Evolutionary conservation across 2,329 filamentous ascomycete species (phyloP).

Genomic region (Fusarium papillatum): DNA sequence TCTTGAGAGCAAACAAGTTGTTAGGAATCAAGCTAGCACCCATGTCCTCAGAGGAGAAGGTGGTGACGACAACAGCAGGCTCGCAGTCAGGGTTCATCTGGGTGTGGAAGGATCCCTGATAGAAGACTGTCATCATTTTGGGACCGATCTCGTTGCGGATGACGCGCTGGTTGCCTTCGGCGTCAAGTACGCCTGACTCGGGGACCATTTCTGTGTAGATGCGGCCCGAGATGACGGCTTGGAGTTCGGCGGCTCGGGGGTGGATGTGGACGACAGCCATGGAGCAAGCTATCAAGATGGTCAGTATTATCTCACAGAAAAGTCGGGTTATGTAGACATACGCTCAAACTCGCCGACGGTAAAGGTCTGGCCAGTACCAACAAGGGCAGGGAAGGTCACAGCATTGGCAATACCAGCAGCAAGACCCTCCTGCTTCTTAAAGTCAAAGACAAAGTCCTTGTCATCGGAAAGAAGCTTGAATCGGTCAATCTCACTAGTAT

Average conservation of each 20-base stretch:
- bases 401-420: slow-evolving; percentile 62
- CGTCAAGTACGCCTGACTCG: slow-evolving; percentile 59
- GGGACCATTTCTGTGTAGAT: slow-evolving; percentile 65
- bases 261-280: slow-evolving; percentile 70
- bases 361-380: slow-evolving; percentile 63
- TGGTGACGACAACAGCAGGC: slow-evolving; percentile 62
- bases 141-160: slow-evolving; percentile 56
- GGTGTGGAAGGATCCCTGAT: slow-evolving; percentile 66
- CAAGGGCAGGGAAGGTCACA: slow-evolving; percentile 68
- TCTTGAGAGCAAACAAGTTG: slow-evolving; percentile 60
- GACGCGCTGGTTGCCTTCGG: slow-evolving; percentile 53
- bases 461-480: slow-evolving; percentile 59
- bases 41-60: slow-evolving; percentile 64
- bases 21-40: slow-evolving; percentile 63
- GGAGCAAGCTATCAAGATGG: slow-evolving; percentile 55
- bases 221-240: slow-evolving; percentile 62
- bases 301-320: no score
- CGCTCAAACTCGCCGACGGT: slow-evolving; percentile 60
- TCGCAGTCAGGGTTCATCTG: slow-evolving; percentile 69
- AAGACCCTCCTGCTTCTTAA: slow-evolving; percentile 46
- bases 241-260: slow-evolving; percentile 65
- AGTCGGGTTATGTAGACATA: no score
- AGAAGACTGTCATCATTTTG: slow-evolving; percentile 66
- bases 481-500: slow-evolving; percentile 54
- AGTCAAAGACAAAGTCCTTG: slow-evolving; percentile 63